Evolutionary conservation across 768 basidiomycete species (phyloP).

Genomic region (Mycena sanguinolenta): DNA sequence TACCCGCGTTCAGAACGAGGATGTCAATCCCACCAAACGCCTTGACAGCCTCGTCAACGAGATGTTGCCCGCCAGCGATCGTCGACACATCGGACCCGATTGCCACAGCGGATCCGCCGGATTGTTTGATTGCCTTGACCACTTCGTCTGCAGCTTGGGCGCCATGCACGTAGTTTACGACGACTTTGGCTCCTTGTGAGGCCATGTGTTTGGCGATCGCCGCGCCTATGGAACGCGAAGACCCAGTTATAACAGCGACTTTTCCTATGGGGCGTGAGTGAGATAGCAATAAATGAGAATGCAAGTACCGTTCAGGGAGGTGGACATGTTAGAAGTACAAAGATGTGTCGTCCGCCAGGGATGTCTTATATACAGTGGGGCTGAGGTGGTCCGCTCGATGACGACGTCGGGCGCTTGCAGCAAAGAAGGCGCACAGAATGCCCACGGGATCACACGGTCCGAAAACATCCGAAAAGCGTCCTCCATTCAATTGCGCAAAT

Average conservation of each 20-base stretch:
- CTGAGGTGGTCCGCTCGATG: no score
- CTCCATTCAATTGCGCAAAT: no score
- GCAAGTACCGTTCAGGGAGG: no score
- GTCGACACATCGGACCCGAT: slow-evolving; percentile 67
- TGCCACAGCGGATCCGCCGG: slow-evolving; percentile 59
- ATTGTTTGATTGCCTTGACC: slow-evolving; percentile 59
- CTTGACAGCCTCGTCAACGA: slow-evolving; percentile 63
- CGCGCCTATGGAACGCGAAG: slow-evolving; percentile 73
- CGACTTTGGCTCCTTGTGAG: slow-evolving; percentile 67
- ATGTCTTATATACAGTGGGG: no score
- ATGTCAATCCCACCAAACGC: slow-evolving; percentile 69
- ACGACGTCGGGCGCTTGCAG: no score
- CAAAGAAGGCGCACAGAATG: no score
- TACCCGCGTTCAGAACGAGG: slow-evolving; percentile 69
- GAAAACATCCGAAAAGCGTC: no score
- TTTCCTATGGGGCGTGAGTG: no score
- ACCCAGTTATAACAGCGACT: slow-evolving; percentile 73
- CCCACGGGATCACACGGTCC: no score
- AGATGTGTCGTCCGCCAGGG: no score
- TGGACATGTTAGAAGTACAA: no score
- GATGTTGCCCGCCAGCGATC: slow-evolving; percentile 57
- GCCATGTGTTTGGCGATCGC: slow-evolving; percentile 67
- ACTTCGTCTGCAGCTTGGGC: slow-evolving; percentile 58
- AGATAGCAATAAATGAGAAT: no score
- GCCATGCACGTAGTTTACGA: slow-evolving; percentile 67